Conservation (phyloP, 1,284 basidiomycete genomes). For the Ceratobasidium sp. region DNA sequence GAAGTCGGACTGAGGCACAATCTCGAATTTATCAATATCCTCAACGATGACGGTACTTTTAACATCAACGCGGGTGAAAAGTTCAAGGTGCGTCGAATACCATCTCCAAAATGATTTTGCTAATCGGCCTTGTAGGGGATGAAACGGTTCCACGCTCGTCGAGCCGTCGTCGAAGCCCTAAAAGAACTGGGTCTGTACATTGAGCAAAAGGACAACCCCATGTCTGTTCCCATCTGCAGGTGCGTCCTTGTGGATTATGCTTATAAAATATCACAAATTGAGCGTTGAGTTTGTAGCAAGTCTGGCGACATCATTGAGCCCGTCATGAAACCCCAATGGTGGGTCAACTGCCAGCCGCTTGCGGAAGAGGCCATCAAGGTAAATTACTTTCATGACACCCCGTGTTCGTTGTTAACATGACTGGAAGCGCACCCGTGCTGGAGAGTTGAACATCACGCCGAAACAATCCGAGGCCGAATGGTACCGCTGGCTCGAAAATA, state of each 20-base stretch:
- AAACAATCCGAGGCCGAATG: slow-evolving; percentile 91
- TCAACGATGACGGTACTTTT: slow-evolving; percentile 97
- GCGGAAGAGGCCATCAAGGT: slow-evolving; percentile 91
- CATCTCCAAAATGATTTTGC: neutral
- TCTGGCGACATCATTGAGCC: slow-evolving; percentile 97
- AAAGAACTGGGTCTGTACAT: slow-evolving; percentile 88
- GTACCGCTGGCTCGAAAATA: slow-evolving; percentile 95
- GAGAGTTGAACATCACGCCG: slow-evolving; percentile 84
- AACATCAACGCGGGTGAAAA: slow-evolving; percentile 86
- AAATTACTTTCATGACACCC: slow-evolving; percentile 13
- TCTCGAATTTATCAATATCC: slow-evolving; percentile 92
- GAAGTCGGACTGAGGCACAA: slow-evolving; percentile 91
- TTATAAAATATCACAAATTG: neutral
- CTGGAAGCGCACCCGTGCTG: slow-evolving; percentile 78
- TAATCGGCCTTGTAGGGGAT: slow-evolving; percentile 67
- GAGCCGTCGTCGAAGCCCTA: slow-evolving; percentile 82
- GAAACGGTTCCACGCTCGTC: slow-evolving; percentile 95
- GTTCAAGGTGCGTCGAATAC: slow-evolving; percentile 63
- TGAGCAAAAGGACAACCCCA: slow-evolving; percentile 94
- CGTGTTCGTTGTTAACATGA: neutral
- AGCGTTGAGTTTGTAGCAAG: slow-evolving; percentile 69
- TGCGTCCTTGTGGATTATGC: slow-evolving; percentile 46
- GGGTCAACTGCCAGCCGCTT: slow-evolving; percentile 93
- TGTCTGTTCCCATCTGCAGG: slow-evolving; percentile 93
- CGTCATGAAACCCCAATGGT: slow-evolving; percentile 98